Percentiles rank a stretch among this genome's conserved stretches.
Evolutionary conservation across 1,284 basidiomycete species (phyloP).

Genomic region (Moesziomyces globuligerus): DNA sequence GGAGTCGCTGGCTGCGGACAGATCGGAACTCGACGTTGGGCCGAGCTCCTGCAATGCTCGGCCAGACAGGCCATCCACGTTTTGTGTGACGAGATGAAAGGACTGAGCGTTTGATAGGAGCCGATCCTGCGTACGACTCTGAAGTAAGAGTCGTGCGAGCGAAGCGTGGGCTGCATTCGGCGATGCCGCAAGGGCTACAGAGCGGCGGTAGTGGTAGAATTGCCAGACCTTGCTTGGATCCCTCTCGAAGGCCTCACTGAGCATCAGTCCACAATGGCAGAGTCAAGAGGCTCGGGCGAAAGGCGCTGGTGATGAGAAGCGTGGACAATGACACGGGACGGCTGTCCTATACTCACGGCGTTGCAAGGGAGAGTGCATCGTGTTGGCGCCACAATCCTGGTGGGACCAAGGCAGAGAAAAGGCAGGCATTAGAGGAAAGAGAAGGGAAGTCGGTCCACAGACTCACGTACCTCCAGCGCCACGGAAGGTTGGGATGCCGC

Average conservation of each 20-base stretch:
- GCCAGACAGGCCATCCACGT: slow-evolving; percentile 75
- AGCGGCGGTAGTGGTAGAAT: slow-evolving; percentile 75
- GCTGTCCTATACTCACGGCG: slow-evolving; percentile 66
- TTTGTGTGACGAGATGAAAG: slow-evolving; percentile 75
- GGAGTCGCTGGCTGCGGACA: neutral
- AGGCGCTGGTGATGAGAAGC: neutral
- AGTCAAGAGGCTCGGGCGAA: neutral
- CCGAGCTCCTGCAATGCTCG: slow-evolving; percentile 58
- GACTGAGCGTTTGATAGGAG: slow-evolving; percentile 27
- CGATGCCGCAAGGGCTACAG: slow-evolving; percentile 69
- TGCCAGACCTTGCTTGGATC: slow-evolving; percentile 75
- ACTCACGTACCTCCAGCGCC: slow-evolving; percentile 71
- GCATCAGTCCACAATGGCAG: neutral
- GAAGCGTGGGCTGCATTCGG: slow-evolving; percentile 74
- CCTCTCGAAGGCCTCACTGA: slow-evolving; percentile 71
- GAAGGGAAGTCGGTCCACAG: neutral
- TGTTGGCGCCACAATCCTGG: slow-evolving; percentile 73
- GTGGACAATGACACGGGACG: neutral
- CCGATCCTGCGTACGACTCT: neutral
- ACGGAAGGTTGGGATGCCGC: slow-evolving; percentile 75
- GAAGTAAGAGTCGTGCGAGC: slow-evolving; percentile 70
- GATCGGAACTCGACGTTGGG: neutral
- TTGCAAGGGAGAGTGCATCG: slow-evolving; percentile 73
- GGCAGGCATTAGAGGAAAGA: neutral
- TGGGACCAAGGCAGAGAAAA: neutral